Percentiles rank a stretch among this genome's conserved stretches.
Conservation (phyloP, 1,139 yeast species). For the Candida labiduridarum region DNA sequence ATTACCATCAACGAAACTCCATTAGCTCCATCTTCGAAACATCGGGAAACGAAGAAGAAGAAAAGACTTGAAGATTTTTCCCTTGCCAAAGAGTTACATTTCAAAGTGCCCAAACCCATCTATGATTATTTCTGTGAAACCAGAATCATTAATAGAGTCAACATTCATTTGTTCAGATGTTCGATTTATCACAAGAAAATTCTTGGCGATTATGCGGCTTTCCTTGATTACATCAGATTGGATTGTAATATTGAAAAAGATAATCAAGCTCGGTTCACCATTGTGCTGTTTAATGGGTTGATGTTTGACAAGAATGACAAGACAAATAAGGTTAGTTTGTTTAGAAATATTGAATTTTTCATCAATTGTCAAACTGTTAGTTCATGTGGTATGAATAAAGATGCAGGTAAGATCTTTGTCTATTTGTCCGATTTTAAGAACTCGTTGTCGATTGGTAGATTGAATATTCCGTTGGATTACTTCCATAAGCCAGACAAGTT, state of each 20-base stretch:
- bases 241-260: slow-evolving; percentile 25
- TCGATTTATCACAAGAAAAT: slow-evolving; percentile 23
- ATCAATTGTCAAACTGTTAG: slow-evolving; percentile 28
- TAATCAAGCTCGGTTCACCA: slow-evolving; percentile 24
- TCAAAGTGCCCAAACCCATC: slow-evolving; percentile 14
- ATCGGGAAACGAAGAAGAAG: background rate
- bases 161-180: slow-evolving; percentile 30
- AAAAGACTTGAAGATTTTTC: slow-evolving; percentile 9
- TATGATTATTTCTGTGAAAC: slow-evolving; percentile 21
- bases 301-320: slow-evolving; percentile 23
- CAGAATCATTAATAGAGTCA: slow-evolving; percentile 33
- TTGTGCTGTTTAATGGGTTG: slow-evolving; percentile 35
- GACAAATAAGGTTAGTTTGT: slow-evolving; percentile 20
- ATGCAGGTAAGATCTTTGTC: slow-evolving; percentile 16
- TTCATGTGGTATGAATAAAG: slow-evolving; percentile 21
- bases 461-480: slow-evolving; percentile 29
- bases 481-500: slow-evolving; percentile 11
- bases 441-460: slow-evolving; percentile 26
- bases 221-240: slow-evolving; percentile 34
- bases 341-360: slow-evolving; percentile 35
- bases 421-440: slow-evolving; percentile 22
- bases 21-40: background rate
- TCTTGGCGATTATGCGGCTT: slow-evolving; percentile 20
- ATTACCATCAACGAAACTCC: slow-evolving; percentile 14
- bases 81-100: slow-evolving; percentile 10